Base-by-base conservation (phyloP, 495 filamentous ascomycete species). In the Lindgomyces ingoldianus region DNA sequence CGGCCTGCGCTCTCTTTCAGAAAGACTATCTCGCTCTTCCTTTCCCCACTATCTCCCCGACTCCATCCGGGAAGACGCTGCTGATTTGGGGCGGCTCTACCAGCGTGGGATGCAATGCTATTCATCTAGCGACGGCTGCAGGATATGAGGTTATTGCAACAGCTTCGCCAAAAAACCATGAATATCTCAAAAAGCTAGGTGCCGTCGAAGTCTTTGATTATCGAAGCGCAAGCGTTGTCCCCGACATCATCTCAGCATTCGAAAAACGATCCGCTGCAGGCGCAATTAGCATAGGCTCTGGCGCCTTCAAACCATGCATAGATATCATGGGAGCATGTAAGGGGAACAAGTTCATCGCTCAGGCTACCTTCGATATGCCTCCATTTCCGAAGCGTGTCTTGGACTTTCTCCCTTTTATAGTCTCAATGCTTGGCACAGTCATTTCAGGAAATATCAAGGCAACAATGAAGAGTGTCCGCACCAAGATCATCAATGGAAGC, bases 71-170 rank as follows among this genome's bases (percentile, higher is more conserved):
- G 9, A 64, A 67, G 50, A 42, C 48, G 0, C 1, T 74, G 8
- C n/a, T 73, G 2, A 44, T 74, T n/a, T 74, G 72, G 72, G 72
- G 70, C 11, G 72, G 70, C 3, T 44, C 29, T 11, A 63, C 70
- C 1, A 69, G 67, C 50, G 68, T 74, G 4, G 72, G 72, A 3
- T 58, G 67, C 24, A 61, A 61, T 47, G 72, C 61, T 6, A 73
- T 74, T 18, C 70, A 72, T 51, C 47, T 72, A 12, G 70, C 68
- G 0, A 57, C 11, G 3, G 70, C 68, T 12, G 60, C 70, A 3
- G 72, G 72, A 9, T 73, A 51, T 21, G 49, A 71, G 39, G 70
- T 74, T 11, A 54, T 64, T 6, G 46, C 72, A 0, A 73, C 70
- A 4, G 53, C 60, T 18, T 49, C 51, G 1, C 29, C 47, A 26